phyloP scores from a whole-genome alignment of 805 yeast species.

The Yarrowia sp. region DNA sequence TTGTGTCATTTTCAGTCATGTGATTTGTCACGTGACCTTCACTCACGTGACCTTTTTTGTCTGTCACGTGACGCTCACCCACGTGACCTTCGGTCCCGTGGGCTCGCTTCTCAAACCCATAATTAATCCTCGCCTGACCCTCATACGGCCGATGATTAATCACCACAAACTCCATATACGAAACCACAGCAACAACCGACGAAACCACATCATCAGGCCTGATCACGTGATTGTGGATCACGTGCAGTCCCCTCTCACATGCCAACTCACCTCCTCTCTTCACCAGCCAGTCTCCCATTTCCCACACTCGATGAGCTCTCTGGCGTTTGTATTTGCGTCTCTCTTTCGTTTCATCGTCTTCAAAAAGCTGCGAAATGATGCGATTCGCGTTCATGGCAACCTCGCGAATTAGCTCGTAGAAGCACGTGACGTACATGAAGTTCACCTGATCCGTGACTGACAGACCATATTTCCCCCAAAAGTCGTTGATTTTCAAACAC shows the following conservation, averaged over 20 bases:
- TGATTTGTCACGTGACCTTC: no score
- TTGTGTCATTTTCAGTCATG: no score
- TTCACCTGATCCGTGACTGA: constrained; percentile 13
- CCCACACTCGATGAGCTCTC: constrained; percentile 30
- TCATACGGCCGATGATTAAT: constrained; percentile 26
- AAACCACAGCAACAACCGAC: constrained; percentile 11
- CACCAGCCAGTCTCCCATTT: constrained; percentile 34
- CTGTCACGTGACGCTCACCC: no score
- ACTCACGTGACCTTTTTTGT: no score
- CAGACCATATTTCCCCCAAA: constrained; percentile 8
- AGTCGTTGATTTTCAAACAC: constrained; percentile 11
- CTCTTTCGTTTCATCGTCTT: constrained; percentile 23
- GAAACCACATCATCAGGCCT: constrained; percentile 21
- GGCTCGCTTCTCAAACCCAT: not conserved
- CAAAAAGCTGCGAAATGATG: constrained; percentile 8
- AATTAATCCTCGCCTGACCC: constrained; percentile 18
- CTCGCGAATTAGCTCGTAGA: constrained; percentile 28
- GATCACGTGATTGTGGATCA: constrained; percentile 10
- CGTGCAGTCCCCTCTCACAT: not conserved
- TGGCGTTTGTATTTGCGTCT: constrained; percentile 3
- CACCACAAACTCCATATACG: constrained; percentile 32
- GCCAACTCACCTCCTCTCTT: constrained; percentile 7
- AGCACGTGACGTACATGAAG: constrained; percentile 24
- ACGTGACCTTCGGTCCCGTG: no score
- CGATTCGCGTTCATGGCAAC: constrained; percentile 31